Base-by-base conservation (phyloP, 345 rosid species). In the Linum tenue region DNA sequence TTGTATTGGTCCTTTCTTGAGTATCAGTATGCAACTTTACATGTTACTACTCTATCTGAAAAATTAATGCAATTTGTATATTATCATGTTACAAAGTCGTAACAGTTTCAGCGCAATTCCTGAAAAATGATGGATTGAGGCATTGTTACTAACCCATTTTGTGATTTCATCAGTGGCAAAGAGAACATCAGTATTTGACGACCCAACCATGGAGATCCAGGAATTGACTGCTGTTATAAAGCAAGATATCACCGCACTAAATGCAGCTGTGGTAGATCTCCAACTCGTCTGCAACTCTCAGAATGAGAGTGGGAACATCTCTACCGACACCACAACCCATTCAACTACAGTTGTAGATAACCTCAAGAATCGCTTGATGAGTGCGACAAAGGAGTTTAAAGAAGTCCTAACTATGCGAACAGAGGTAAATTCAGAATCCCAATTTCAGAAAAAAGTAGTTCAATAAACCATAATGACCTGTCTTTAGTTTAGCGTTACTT, bases 341-440 rank as follows among this genome's bases (percentile, higher is more conserved):
- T 78, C 94, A 57, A 84, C 89, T 61, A 86, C 94, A 17, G 89
- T 89, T 63, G 96, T 86, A 39, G 96, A 86, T 74, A 74, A 77
- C 77, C 72, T 89, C 55, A 89, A 89, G 82, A 82, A 83, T 64
- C 89, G 94, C 51, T 64, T 89, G 73, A 89, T 89, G 94, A 81
- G 85, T 9, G 65, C 96, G 41, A 86, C 94, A 12, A 89, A 89
- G 74, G 96, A 86, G 78, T 89, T 89, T 64, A 89, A 86, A 69
- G 91, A 89, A 69, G 91, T 89, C 67, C 90, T 89, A 39, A 89
- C 96, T 51, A 76, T 81, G 81, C 84, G 96, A 56, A 85, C 96
- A 37, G 96, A 89, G 94, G 96, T 86, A 64, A 39, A 4, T 5
- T 44, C 37, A 51, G 40, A 11, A 37, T 51, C n/a, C 11, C 37